These are phyloP conservation scores for Cordyceps cateniannulata DNA, from an alignment of 2,329 filamentous ascomycete species.

Conservation along the genomic window DNA sequence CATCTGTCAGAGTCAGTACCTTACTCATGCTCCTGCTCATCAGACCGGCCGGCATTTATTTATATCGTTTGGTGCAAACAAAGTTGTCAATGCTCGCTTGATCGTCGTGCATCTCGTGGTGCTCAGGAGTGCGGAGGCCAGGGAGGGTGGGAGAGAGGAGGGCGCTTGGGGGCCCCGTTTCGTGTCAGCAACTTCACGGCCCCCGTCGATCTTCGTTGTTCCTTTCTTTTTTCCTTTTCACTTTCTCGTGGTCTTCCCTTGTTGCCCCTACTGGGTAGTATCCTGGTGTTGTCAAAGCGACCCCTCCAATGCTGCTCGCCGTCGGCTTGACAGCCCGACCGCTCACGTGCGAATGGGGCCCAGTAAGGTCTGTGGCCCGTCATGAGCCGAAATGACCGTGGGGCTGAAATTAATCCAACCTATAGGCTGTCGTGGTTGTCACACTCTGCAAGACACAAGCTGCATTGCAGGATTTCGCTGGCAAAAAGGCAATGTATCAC, in stretches of 20 bases:
- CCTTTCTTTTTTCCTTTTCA: not conserved
- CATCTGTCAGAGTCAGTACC: not conserved
- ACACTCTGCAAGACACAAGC: constrained; percentile 10
- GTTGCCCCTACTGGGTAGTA: not conserved
- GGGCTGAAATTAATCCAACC: not conserved
- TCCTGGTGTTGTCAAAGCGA: not conserved
- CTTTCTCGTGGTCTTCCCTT: too few species aligned
- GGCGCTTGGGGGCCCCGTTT: not conserved
- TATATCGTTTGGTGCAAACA: not conserved
- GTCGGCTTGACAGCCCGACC: not conserved
- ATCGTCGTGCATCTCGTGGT: not conserved
- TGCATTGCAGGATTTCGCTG: constrained; percentile 10
- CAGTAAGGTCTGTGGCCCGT: not conserved
- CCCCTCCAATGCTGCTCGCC: not conserved
- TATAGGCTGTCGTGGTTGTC: not conserved
- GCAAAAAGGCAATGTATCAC: not conserved
- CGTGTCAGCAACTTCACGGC: not conserved
- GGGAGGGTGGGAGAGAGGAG: too few species aligned
- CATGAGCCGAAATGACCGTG: constrained; percentile 12
- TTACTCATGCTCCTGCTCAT: not conserved
- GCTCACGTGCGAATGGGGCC: constrained; percentile 8
- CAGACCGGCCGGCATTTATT: not conserved
- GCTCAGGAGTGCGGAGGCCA: too few species aligned
- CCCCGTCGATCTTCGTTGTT: not conserved
- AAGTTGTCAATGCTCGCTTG: not conserved